Evolutionary conservation across 352 stramenopile species (phyloP).

Genomic region (Phytopythium delawarense): DNA sequence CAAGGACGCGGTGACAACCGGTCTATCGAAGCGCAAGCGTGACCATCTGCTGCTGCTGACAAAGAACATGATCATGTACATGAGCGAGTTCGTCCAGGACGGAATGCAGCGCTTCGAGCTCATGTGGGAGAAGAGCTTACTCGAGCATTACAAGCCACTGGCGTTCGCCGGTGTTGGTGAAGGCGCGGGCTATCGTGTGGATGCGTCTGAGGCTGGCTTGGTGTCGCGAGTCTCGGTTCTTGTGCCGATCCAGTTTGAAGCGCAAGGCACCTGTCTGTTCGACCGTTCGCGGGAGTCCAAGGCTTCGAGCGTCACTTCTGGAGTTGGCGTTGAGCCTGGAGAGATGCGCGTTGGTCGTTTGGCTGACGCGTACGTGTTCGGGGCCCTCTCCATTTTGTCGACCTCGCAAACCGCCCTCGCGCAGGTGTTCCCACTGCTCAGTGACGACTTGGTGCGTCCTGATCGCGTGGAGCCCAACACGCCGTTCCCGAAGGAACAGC

Average conservation of each 20-base stretch:
- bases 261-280: conserved; percentile 76
- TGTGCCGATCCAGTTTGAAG: conserved; percentile 75
- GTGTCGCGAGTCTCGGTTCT: conserved; percentile 73
- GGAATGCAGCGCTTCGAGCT: conserved; percentile 76
- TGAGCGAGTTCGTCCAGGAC: conserved; percentile 82
- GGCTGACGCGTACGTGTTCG: conserved; percentile 77
- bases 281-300: conserved; percentile 60
- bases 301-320: conserved; percentile 41
- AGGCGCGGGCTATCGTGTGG: conserved; percentile 63
- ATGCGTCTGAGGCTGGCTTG: conserved; percentile 44
- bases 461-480: conserved; percentile 59
- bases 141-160: conserved; percentile 78
- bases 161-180: conserved; percentile 69
- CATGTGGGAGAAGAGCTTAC: conserved; percentile 81
- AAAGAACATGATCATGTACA: conserved; percentile 82
- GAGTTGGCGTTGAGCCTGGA: conserved; percentile 60
- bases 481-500: conserved; percentile 60
- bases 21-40: conserved; percentile 56
- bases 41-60: conserved; percentile 77
- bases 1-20: conserved; percentile 59
- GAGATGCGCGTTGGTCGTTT: conserved; percentile 62
- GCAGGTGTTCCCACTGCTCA: conserved; percentile 65
- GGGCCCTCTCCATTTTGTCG: conserved; percentile 76
- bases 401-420: conserved; percentile 71
- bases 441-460: conserved; percentile 48